Evolutionary conservation across 129 eudicot species (phyloP), one percentile per base, ranked within the genome.

Genomic region (Daucus carota): DNA sequence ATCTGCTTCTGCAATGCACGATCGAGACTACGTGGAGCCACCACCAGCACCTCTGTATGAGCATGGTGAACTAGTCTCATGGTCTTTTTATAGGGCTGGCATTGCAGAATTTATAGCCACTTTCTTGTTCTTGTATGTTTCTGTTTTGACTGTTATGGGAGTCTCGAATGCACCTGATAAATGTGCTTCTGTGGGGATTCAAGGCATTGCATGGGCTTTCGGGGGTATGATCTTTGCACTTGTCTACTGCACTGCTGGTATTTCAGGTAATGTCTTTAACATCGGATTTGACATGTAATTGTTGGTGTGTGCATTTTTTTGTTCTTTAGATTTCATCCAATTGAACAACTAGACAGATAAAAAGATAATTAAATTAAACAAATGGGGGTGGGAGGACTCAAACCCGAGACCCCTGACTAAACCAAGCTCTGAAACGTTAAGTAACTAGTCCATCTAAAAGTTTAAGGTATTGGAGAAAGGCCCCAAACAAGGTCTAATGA

Each of bases 191-290:
- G 98, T 90, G 63, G 98, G 74, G 8, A 70, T 92, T 78, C 97
- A 90, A 81, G 97, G 97, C 7, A 89, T 92, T 83, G 97, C 97
- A 76, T 92, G 97, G 97, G 96, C 96, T 74, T 92, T 92, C 84
- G 98, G 98, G 81, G 96, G 96, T 60, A 90, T 93, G 96, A 93
- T 93, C 85, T 93, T 93, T 84, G 97, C 95, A 50, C 96, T 90
- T 75, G 95, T 93, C 70, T 93, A 93, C 89, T 92, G 74, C 52
- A 70, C 74, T 41, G 74, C 52, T 41, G 74, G 74, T 41, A 70
- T 70, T 3, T 70, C 74, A 70, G 74, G 74, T 70, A 36, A 69
- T 20, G 28, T 52, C 9, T 20, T 1, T 52, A 52, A 8, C 28
- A 22, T 22, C 5, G 4, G 22, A 1, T 20, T 52, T 20, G 5